Evolutionary conservation across 164 flowering plant genomes (phyloP).

Genomic region (Nymphaea colorata): DNA sequence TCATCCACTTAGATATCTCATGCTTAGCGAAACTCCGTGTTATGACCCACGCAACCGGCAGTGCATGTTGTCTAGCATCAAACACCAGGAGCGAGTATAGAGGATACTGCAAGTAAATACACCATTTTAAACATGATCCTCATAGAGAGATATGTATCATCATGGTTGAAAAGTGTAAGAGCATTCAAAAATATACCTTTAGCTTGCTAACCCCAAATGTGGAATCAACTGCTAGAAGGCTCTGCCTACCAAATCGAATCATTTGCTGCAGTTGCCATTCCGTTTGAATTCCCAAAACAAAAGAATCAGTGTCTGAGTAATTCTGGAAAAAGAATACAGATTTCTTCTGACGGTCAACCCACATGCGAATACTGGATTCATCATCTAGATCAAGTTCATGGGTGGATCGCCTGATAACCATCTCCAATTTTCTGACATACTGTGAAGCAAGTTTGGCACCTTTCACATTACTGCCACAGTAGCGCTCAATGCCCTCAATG

Average conservation of each 20-base stretch:
- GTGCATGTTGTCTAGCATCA: constrained; percentile 93
- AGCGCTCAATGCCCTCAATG: constrained; percentile 88
- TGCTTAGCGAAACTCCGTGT: constrained; percentile 62
- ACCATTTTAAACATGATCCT: constrained; percentile 1
- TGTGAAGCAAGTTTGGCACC: constrained; percentile 72
- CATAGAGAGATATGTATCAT: neutral
- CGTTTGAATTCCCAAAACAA: constrained; percentile 88
- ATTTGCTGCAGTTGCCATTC: constrained; percentile 98
- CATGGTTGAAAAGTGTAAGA: neutral
- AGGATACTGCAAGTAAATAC: constrained; percentile 57
- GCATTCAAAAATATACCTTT: constrained; percentile 33
- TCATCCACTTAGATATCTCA: constrained; percentile 87
- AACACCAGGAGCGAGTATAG: constrained; percentile 86
- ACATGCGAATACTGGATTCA: constrained; percentile 78
- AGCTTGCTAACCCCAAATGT: constrained; percentile 91
- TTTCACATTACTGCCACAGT: constrained; percentile 67
- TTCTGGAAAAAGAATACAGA: constrained; percentile 76
- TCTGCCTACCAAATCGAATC: constrained; percentile 88
- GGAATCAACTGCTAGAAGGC: constrained; percentile 80
- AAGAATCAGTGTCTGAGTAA: constrained; percentile 61
- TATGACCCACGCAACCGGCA: constrained; percentile 91
- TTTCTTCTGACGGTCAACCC: constrained; percentile 84
- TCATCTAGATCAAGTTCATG: constrained; percentile 97
- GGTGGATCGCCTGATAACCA: constrained; percentile 78
- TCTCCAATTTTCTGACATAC: constrained; percentile 82